These are phyloP conservation scores for Colletotrichum chrysophilum DNA, from an alignment of 2,329 filamentous ascomycete species.

Conservation along the genomic window DNA sequence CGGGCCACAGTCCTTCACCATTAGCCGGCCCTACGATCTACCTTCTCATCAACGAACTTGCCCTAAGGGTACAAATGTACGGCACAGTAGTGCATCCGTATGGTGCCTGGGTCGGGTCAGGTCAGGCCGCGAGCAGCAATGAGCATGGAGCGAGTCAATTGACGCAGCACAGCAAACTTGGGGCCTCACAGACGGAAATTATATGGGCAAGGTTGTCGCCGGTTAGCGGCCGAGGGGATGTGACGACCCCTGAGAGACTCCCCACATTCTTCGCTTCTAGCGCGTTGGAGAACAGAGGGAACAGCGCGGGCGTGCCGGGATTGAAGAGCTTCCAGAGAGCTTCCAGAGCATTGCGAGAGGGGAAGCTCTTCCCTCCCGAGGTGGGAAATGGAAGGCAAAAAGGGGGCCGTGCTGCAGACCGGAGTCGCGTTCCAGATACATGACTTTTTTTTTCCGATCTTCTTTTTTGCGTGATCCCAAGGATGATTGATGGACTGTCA, in stretches of 20 bases:
- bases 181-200: not conserved
- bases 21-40: not conserved
- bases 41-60: not conserved
- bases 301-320: not conserved
- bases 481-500: too few species aligned
- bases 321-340: slow-evolving; percentile 1
- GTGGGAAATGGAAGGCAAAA: slow-evolving; percentile 1
- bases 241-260: not conserved
- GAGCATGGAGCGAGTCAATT: not conserved
- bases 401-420: not conserved
- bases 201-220: not conserved
- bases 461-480: not conserved
- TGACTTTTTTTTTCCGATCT: not conserved
- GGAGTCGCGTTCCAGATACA: slow-evolving; percentile 17
- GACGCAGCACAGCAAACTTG: not conserved
- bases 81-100: not conserved
- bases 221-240: not conserved
- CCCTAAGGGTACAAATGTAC: not conserved
- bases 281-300: not conserved
- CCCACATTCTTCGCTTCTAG: slow-evolving; percentile 10
- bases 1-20: not conserved
- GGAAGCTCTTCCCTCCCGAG: not conserved
- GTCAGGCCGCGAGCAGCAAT: not conserved
- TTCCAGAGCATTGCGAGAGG: slow-evolving; percentile 9
- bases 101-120: not conserved